Percentiles rank a stretch among this genome's conserved stretches.
These are phyloP conservation scores for Corylus heterophylla DNA, from an alignment of 306 rosid species.

Conservation along the genomic window DNA sequence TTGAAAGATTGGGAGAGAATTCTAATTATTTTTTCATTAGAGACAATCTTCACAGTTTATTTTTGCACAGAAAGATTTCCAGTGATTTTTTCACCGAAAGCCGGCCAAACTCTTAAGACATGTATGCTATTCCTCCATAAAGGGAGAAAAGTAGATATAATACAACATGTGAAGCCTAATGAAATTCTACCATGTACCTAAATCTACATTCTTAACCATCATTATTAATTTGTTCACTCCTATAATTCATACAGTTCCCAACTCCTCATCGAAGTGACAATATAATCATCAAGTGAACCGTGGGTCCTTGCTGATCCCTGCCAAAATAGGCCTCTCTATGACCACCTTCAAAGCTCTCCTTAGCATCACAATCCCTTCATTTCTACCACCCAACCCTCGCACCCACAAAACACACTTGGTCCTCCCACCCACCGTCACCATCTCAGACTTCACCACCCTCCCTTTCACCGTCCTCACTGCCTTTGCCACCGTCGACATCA, in stretches of 20 bases:
- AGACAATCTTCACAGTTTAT: too few relatives aligned
- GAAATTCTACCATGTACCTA: too few relatives aligned
- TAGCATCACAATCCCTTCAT: constrained; percentile 39
- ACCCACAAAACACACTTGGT: constrained; percentile 56
- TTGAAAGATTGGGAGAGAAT: too few relatives aligned
- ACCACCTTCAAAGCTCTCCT: constrained; percentile 50
- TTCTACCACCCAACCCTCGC: constrained; percentile 39
- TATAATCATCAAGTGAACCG: background rate
- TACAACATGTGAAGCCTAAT: background rate
- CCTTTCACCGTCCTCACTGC: constrained; percentile 44
- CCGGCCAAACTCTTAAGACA: too few relatives aligned
- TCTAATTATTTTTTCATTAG: too few relatives aligned
- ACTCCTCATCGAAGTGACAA: too few relatives aligned
- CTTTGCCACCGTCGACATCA: constrained; percentile 49
- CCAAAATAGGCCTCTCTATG: constrained; percentile 31
- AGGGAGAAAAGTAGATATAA: background rate
- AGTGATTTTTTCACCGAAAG: too few relatives aligned
- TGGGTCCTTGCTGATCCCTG: background rate
- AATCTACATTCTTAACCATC: too few relatives aligned
- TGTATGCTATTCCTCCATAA: background rate
- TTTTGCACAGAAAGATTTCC: too few relatives aligned
- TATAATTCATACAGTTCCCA: too few relatives aligned
- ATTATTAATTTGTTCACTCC: too few relatives aligned
- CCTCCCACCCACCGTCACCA: constrained; percentile 63
- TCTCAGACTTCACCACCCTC: constrained; percentile 59